phyloP scores from a whole-genome alignment of 305 asterid genomes.

The Solanum hybrid region DNA sequence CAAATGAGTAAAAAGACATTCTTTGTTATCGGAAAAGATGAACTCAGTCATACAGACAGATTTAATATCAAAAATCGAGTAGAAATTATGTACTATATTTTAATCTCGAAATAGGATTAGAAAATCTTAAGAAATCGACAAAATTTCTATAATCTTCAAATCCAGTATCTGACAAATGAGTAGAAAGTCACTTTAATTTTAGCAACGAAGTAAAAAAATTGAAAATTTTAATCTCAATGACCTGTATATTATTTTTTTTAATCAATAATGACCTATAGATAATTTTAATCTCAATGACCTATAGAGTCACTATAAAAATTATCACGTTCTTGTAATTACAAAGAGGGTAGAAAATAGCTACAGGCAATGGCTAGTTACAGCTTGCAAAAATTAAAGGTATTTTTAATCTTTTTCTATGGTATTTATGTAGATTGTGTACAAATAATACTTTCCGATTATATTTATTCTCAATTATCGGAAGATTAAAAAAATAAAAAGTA shows the following conservation, averaged over 20 bases:
- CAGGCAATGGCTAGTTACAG: too few relatives aligned
- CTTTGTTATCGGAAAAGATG: background rate
- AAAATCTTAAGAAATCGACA: background rate
- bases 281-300: too few relatives aligned
- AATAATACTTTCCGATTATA: background rate
- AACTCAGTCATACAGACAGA: background rate
- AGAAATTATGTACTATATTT: background rate
- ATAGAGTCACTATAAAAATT: background rate
- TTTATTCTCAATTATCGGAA: background rate
- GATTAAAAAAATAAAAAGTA: too few relatives aligned
- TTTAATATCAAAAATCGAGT: background rate
- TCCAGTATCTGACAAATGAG: background rate
- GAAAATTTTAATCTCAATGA: background rate
- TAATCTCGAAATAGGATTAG: background rate
- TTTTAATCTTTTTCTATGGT: too few relatives aligned
- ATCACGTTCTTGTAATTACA: too few relatives aligned
- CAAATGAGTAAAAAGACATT: background rate
- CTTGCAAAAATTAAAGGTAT: too few relatives aligned
- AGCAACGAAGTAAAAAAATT: too few relatives aligned
- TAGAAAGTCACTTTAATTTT: too few relatives aligned
- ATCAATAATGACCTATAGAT: too few relatives aligned
- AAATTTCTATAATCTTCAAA: background rate
- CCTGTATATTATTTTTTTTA: background rate
- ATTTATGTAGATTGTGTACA: background rate
- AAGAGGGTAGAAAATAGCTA: too few relatives aligned